Evolutionary conservation across 1,284 basidiomycete species (phyloP).

Genomic region (Marasmius tenuissimus): DNA sequence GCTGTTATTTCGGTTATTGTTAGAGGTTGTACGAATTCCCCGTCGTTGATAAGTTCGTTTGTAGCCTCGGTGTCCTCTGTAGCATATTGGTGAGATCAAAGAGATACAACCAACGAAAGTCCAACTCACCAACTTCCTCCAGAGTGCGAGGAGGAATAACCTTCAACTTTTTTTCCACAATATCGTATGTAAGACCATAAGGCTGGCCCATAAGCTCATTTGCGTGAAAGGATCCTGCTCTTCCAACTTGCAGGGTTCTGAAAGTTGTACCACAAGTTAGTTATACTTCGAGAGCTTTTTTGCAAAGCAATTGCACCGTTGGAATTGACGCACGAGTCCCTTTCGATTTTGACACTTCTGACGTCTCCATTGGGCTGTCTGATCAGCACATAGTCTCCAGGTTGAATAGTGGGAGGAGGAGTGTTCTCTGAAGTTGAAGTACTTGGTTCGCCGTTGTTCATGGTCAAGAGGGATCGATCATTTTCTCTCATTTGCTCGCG

Average conservation of each 20-base stretch:
- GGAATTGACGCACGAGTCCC: conserved; percentile 54
- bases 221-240: conserved; percentile 71
- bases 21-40: conserved; percentile 74
- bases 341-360: conserved; percentile 63
- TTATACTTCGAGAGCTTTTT: not conserved
- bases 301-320: conserved; percentile 15
- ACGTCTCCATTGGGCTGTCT: conserved; percentile 70
- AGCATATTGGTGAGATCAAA: conserved; percentile 13
- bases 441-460: not conserved
- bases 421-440: not conserved
- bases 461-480: not conserved
- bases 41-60: conserved; percentile 87
- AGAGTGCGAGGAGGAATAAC: conserved; percentile 61
- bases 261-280: conserved; percentile 11
- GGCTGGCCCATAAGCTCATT: conserved; percentile 71
- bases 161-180: conserved; percentile 65
- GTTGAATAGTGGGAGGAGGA: conserved; percentile 40
- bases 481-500: not conserved
- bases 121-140: conserved; percentile 66
- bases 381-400: conserved; percentile 66
- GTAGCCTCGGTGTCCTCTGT: conserved; percentile 89
- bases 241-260: conserved; percentile 69
- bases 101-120: conserved; percentile 2
- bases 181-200: conserved; percentile 79
- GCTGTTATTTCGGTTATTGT: conserved; percentile 80